These are phyloP conservation scores for Lachnellula willkommii DNA, from an alignment of 2,329 filamentous ascomycete species.

Conservation along the genomic window DNA sequence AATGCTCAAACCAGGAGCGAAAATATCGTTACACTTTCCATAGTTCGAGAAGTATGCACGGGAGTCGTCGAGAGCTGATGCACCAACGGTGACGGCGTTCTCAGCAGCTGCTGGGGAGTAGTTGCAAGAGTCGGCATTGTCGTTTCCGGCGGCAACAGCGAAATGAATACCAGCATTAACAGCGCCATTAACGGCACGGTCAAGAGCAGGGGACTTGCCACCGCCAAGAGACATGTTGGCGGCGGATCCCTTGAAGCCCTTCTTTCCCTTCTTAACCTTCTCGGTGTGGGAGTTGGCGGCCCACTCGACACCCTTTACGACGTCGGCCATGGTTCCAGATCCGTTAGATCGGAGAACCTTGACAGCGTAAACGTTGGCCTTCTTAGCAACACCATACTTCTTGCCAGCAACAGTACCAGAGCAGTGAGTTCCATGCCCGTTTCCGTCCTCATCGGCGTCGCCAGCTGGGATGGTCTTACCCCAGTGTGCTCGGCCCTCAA, in stretches of 20 bases:
- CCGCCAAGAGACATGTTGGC: constrained; percentile 99
- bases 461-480: constrained; percentile 88
- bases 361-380: constrained; percentile 92
- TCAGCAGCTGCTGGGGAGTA: constrained; percentile 93
- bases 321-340: constrained; percentile 96
- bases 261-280: constrained; percentile 73
- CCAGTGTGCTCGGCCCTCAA: constrained; percentile 92
- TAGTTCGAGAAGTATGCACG: constrained; percentile 99
- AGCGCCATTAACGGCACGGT: constrained; percentile 88
- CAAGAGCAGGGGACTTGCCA: constrained; percentile 89
- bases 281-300: constrained; percentile 75
- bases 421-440: constrained; percentile 98
- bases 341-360: constrained; percentile 98
- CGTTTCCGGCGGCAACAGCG: constrained; percentile 95
- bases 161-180: constrained; percentile 93
- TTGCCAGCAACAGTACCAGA: constrained; percentile 95
- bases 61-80: constrained; percentile 86
- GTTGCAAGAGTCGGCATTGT: constrained; percentile 98
- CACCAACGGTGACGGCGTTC: constrained; percentile 92
- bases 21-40: constrained; percentile 99
- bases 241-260: constrained; percentile 98
- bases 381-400: constrained; percentile 99
- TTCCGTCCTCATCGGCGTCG: constrained; percentile 87
- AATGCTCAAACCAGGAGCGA: constrained; percentile 94
- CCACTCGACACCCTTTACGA: constrained; percentile 96